Evolutionary conservation across 1,284 basidiomycete genomes (phyloP).

Genomic region (Cutaneotrichosporon spelunceum): DNA sequence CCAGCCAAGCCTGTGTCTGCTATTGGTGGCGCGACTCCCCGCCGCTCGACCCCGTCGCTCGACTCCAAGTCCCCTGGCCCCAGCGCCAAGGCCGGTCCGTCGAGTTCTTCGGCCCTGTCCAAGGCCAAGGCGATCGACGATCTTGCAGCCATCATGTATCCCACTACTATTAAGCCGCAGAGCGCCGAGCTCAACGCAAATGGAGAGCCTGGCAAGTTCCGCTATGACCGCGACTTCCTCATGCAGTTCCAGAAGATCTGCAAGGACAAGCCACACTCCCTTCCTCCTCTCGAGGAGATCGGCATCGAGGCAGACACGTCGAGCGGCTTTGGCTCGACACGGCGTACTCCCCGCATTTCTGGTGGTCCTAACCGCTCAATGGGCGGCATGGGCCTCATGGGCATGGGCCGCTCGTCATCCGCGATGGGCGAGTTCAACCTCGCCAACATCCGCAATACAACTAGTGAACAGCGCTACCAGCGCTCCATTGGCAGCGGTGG

Average conservation of each 20-base stretch:
- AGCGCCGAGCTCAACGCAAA: slow-evolving; percentile 78
- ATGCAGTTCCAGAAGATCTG: slow-evolving; percentile 95
- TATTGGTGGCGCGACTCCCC: slow-evolving; percentile 35
- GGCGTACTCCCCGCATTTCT: slow-evolving; percentile 30
- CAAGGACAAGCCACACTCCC: slow-evolving; percentile 86
- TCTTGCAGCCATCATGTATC: slow-evolving; percentile 74
- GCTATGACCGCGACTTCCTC: slow-evolving; percentile 96
- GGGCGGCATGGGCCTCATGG: slow-evolving; percentile 54
- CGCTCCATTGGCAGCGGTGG: slow-evolving; percentile 18
- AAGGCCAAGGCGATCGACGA: slow-evolving; percentile 80
- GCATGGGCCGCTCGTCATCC: slow-evolving; percentile 1
- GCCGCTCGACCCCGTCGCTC: slow-evolving; percentile 61
- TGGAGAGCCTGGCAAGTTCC: slow-evolving; percentile 81
- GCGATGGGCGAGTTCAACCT: slow-evolving; percentile 56
- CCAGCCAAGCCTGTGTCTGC: slow-evolving; percentile 49
- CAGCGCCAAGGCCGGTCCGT: slow-evolving; percentile 14
- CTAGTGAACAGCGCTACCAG: slow-evolving; percentile 68
- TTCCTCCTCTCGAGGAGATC: slow-evolving; percentile 86
- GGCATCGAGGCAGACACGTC: slow-evolving; percentile 74
- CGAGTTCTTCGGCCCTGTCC: slow-evolving; percentile 62
- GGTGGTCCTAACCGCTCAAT: slow-evolving; percentile 56
- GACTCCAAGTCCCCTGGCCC: slow-evolving; percentile 58
- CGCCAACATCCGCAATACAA: slow-evolving; percentile 56
- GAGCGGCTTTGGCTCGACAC: slow-evolving; percentile 35
- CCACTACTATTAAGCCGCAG: slow-evolving; percentile 78